Evolutionary conservation across 1,139 yeast genomes (phyloP), one percentile per base, ranked within the genome.

Genomic region (Nakaseomyces uthaithaninus): DNA sequence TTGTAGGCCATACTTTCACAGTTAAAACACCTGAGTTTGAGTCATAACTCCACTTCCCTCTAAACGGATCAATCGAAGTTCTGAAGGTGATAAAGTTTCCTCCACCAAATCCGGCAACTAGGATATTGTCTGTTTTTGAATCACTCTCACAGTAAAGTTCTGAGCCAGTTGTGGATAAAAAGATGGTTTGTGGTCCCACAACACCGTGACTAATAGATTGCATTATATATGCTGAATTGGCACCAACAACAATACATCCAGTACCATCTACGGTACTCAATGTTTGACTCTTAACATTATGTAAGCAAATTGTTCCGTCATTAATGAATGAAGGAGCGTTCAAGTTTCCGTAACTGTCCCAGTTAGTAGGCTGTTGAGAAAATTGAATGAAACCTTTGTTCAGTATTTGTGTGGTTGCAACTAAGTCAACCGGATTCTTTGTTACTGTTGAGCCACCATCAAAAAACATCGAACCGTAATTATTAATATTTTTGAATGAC

Each of bases 171-270:
- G 47, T 40, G 10, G 43, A 33, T 43, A 47, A 36, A 25, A 39
- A 44, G 10, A 47, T 33, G 3, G 47, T 47, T 38, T 47, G 45
- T 8, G 46, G 16, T 25, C 48, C 38, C 15, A 33, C 18, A 36
- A 27, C 16, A 33, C 40, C 48, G 18, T 15, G 12, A 15, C 9
- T 26, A 11, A 26, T 35, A 9, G 38, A 37, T 35, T 35, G 43
- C 16, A 39, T 38, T 26, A 38, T 45, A 30, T 38, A 47, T 19
- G 28, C 34, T 22, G 44, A 25, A 33, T 45, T 42, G 4, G 27
- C 44, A 19, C 50, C 50, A 16, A 47, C 35, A 26, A 28, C 34
- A 19, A 47, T 42, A 45, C 50, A 47, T 30, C 50, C 50, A 12
- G 35, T 36, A 35, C 50, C 50, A 9, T 18, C 12, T 14, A 47